Base-by-base conservation (phyloP, 2,329 filamentous ascomycete genomes). In the Nigrospora sphaerica region DNA sequence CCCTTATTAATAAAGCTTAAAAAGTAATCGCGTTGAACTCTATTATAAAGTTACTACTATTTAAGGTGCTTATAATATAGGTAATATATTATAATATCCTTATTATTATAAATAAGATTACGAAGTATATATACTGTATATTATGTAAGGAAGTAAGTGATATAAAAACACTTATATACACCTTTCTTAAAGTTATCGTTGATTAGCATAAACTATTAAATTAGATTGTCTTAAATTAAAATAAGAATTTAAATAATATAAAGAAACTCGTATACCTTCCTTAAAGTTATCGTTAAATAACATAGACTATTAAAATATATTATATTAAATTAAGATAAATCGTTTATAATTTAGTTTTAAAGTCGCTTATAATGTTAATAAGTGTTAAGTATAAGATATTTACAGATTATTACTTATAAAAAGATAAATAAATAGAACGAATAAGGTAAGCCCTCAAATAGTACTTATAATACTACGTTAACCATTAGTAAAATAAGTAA, bases 391-490 rank as follows among this genome's bases (percentile, higher is more conserved):
- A 42, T 42, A 42, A 42, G 18, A 7, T 42, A 42, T 42, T 42
- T 9, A 42, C n/a, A 28, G 28, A 14, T 18, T 39, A 28, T 46
- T 46, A 52, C 41, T 39, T 42, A 28, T 46, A 47, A 45, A 49
- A 14, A 17, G 39, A 46, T 34, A 23, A 38, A 23, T 42, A 45
- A 39, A 41, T 48, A 42, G n/a, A 50, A 45, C 28, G 23, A 19
- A 47, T 43, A 37, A 48, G 43, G 38, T 38, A 50, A 28, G 38
- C 32, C n/a, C 18, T 44, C 6, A 39, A 52, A 43, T 35, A 47
- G 18, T 51, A 53, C 12, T 32, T 51, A 44, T 17, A 31, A 35
- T 39, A 23, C 16, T 46, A 45, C 41, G 34, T 51, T 47, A 42
- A 42, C 34, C 45, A 44, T 32, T 28, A 42, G 33, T 44, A 46